Conservation (phyloP, 2,329 filamentous ascomycete genomes). For the Aspergillus phoenicis region DNA sequence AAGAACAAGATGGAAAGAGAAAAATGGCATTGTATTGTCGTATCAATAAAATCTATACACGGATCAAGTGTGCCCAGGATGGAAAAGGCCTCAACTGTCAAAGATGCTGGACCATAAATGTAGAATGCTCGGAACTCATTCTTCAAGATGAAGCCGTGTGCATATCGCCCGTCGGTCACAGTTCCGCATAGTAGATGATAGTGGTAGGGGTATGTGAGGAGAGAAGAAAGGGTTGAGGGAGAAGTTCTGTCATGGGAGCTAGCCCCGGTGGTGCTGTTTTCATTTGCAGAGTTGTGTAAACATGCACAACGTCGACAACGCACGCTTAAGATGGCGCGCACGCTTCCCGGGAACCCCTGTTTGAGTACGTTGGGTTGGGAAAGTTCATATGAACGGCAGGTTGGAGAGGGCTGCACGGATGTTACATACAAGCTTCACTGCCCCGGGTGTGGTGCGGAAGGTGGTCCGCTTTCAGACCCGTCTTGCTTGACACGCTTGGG, state of each 20-base stretch:
- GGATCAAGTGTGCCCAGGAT: neutral
- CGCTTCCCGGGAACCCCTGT: neutral
- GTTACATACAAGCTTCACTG: constrained; percentile 6
- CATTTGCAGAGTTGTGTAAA: neutral
- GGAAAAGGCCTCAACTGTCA: neutral
- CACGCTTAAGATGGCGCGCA: neutral
- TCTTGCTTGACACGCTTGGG: constrained; percentile 41
- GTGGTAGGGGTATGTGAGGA: neutral
- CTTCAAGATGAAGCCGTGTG: neutral
- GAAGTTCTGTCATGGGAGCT: neutral
- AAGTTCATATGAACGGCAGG: neutral
- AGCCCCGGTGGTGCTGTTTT: neutral
- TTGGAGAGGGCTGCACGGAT: neutral
- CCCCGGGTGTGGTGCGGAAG: constrained; percentile 10
- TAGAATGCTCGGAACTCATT: neutral
- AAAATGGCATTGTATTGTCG: neutral
- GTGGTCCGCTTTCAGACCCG: constrained; percentile 21
- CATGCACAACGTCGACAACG: neutral
- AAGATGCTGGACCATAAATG: neutral
- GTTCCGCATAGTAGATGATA: neutral
- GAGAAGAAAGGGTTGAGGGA: neutral
- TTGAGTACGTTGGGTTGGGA: neutral
- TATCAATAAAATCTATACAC: constrained; percentile 1
- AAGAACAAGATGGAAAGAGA: neutral
- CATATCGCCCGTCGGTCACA: constrained; percentile 2